Base-by-base conservation (phyloP, 768 basidiomycete species). In the Dictyophora rubrovolvata region DNA sequence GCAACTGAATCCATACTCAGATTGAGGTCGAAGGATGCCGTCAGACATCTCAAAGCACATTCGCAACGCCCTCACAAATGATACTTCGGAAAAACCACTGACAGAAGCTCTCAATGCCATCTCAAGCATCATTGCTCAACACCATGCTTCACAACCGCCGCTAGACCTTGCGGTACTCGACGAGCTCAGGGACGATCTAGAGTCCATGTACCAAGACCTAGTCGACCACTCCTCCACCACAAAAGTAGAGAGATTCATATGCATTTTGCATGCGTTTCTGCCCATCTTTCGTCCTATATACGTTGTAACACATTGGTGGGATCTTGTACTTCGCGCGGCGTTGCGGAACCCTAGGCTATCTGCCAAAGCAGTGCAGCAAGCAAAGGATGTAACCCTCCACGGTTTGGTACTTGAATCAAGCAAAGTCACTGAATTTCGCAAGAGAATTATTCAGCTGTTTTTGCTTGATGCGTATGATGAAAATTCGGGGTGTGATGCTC, bases 251-350 rank as follows among this genome's bases (percentile, higher is more conserved):
- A 69, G 82, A 14, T 83, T 92, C 64, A 76, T 92, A 11, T 76
- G 79, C 22, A 77, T 87, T 17, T 75, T 91, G 6, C 77, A 79
- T 62, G 82, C 82, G 63, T 75, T 91, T 23, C 73, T 74, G 10
- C 78, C 84, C 12, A 74, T 87, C 28, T 72, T 89, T 7, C 74
- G 86, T 2, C 72, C 85, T 8, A 75, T 75, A 6, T 86, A 86
- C 22, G 74, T 90, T 56, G 85, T 89, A 59, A 84, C 84, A 1
- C 77, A 76, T 23, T 92, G 90, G 90, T 92, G 89, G 69, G 88
- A 92, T 68, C 77, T 87, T 35, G 76, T 87, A 23, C 75, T 92
- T 2, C 83, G 89, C 35, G 85, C 87, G 22, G 86, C 88, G 28
- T 74, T 92, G 56, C 83, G 87, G 52, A 84, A 89, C 67, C 84